Evolutionary conservation across 2,329 filamentous ascomycete genomes (phyloP).

Genomic region (Talaromyces sp.): DNA sequence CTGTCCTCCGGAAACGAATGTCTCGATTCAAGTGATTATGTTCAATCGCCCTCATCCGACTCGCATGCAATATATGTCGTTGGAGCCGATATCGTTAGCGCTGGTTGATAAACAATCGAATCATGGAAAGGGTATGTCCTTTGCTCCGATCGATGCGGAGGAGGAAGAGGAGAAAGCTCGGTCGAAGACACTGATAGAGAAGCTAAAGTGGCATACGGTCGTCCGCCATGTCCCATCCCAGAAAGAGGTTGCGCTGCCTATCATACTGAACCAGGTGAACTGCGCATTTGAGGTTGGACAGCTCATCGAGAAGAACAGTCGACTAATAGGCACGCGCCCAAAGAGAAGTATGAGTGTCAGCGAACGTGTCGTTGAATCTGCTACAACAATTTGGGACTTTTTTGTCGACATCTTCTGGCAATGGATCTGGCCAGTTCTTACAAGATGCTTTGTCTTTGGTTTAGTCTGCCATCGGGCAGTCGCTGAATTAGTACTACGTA

Average conservation of each 20-base stretch:
- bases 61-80: constrained; percentile 93
- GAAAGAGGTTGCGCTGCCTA: constrained; percentile 76
- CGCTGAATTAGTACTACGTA: constrained; percentile 71
- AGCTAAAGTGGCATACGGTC: constrained; percentile 84
- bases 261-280: constrained; percentile 90
- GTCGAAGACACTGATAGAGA: constrained; percentile 70
- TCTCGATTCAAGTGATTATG: constrained; percentile 80
- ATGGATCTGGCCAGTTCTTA: constrained; percentile 75
- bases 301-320: constrained; percentile 83
- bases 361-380: constrained; percentile 90
- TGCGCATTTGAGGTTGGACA: constrained; percentile 88
- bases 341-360: constrained; percentile 88
- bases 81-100: constrained; percentile 82
- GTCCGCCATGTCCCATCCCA: constrained; percentile 70
- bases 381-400: constrained; percentile 77
- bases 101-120: constrained; percentile 66
- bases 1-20: constrained; percentile 61
- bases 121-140: constrained; percentile 30
- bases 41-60: constrained; percentile 82
- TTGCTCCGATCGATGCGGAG: constrained; percentile 63
- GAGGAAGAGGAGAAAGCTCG: constrained; percentile 67
- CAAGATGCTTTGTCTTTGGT: constrained; percentile 68
- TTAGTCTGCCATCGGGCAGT: constrained; percentile 76
- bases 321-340: constrained; percentile 74
- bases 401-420: constrained; percentile 67